phyloP scores from a whole-genome alignment of 345 rosid species.

The Eutrema japonicum region DNA sequence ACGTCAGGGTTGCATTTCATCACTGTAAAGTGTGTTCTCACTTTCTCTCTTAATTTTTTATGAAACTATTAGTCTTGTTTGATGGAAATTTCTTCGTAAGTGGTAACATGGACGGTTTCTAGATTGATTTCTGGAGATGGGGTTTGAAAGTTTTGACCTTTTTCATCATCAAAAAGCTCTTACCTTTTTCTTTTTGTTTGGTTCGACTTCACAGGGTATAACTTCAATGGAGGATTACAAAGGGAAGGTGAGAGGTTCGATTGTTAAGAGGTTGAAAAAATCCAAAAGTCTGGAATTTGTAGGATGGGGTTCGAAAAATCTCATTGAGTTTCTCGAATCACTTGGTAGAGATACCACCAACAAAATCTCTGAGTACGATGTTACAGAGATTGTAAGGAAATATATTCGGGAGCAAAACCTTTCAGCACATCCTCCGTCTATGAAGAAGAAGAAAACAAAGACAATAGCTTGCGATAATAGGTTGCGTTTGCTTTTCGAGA shows the following conservation, averaged over 20 bases:
- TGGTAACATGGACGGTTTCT: not conserved
- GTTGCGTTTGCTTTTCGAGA: slow-evolving; percentile 61
- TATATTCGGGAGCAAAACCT: slow-evolving; percentile 55
- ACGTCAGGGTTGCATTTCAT: not conserved
- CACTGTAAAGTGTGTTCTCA: not conserved
- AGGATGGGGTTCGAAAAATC: slow-evolving; percentile 80
- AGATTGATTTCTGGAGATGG: slow-evolving; percentile 3
- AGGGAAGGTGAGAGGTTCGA: slow-evolving; percentile 9
- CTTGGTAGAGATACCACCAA: slow-evolving; percentile 55
- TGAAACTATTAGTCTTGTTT: not conserved
- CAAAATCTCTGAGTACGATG: slow-evolving; percentile 58
- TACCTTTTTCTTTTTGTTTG: not conserved
- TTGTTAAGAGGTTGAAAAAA: slow-evolving; percentile 48
- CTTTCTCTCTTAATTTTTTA: not conserved
- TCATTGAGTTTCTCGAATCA: slow-evolving; percentile 61
- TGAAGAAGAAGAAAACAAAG: slow-evolving; percentile 44
- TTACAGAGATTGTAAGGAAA: slow-evolving; percentile 44
- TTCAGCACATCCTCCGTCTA: slow-evolving; percentile 40
- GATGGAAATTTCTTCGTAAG: not conserved
- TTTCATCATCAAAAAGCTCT: not conserved
- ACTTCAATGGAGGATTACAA: slow-evolving; percentile 41
- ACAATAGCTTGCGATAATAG: slow-evolving; percentile 57
- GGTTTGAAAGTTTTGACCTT: not conserved
- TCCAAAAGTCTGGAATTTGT: slow-evolving; percentile 54
- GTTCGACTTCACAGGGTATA: slow-evolving; percentile 15